phyloP scores from a whole-genome alignment of 495 filamentous ascomycete species.

The Xylaria acuta region DNA sequence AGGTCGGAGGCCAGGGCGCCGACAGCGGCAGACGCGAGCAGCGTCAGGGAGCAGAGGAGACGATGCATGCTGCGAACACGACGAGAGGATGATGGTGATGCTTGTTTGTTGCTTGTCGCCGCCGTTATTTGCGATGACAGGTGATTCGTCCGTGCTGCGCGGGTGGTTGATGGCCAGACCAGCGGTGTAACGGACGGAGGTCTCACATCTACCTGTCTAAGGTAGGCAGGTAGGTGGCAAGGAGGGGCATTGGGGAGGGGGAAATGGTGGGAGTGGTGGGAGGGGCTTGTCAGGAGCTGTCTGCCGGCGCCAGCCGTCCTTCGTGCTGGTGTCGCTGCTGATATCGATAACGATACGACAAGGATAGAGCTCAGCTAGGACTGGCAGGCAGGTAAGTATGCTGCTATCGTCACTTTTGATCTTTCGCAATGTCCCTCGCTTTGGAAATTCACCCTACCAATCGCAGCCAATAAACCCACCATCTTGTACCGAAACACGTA shows the following conservation, averaged over 20 bases:
- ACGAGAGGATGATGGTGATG: background rate
- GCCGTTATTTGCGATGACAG: background rate
- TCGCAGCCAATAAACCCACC: background rate
- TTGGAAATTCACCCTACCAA: background rate
- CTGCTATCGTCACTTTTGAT: background rate
- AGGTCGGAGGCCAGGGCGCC: conserved; percentile 61
- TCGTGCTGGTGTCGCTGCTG: no score
- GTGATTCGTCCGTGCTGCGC: background rate
- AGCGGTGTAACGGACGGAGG: conserved; percentile 13
- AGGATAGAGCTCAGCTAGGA: background rate
- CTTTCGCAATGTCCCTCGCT: background rate
- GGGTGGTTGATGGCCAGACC: background rate
- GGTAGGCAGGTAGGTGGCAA: no score
- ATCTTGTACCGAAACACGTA: background rate
- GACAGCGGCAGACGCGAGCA: conserved; percentile 59
- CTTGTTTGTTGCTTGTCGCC: background rate
- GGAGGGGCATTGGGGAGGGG: no score
- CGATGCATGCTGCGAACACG: conserved; percentile 56
- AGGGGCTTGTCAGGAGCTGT: no score
- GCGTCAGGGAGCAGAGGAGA: conserved; percentile 62
- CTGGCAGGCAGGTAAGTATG: background rate
- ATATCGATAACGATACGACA: background rate
- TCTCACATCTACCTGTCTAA: no score
- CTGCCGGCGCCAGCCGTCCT: no score
- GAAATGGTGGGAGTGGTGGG: no score